Conservation (phyloP, 441 rosid species). For the Euphorbia celastroides region DNA sequence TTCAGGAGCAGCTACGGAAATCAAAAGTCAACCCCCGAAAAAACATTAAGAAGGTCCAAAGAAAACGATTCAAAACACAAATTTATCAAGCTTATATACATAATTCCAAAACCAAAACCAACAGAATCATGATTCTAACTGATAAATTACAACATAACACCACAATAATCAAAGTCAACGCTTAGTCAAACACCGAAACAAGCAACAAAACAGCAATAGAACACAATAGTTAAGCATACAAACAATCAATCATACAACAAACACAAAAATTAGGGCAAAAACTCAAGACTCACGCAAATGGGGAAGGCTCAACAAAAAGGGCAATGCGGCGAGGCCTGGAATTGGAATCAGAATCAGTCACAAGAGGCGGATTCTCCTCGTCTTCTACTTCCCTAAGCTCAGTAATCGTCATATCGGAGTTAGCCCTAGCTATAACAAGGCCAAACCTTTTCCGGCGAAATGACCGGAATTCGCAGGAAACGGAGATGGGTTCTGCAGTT, state of each 20-base stretch:
- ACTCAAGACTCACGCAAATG: constrained; percentile 79
- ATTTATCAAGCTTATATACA: background rate
- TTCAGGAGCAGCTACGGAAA: background rate
- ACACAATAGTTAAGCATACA: background rate
- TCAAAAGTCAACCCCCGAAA: background rate
- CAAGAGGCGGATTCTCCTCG: constrained; percentile 40
- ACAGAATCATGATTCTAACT: constrained; percentile 11
- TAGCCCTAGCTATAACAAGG: constrained; percentile 22
- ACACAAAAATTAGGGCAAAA: background rate
- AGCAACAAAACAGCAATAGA: background rate
- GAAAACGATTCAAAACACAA: background rate
- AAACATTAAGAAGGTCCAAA: background rate
- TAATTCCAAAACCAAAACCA: background rate
- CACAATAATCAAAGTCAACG: constrained; percentile 12
- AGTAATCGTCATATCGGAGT: constrained; percentile 43
- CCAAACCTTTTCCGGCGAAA: constrained; percentile 6
- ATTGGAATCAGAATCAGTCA: constrained; percentile 47
- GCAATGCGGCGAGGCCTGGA: constrained; percentile 80
- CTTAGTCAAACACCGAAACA: constrained; percentile 4
- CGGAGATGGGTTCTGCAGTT: constrained; percentile 31
- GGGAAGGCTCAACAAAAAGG: constrained; percentile 96
- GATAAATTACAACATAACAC: constrained; percentile 16
- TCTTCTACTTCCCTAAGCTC: constrained; percentile 44
- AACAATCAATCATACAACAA: background rate
- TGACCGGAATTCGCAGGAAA: constrained; percentile 20